Evolutionary conservation across 1,284 basidiomycete species (phyloP).

Genomic region (Leccinum subrobustum): DNA sequence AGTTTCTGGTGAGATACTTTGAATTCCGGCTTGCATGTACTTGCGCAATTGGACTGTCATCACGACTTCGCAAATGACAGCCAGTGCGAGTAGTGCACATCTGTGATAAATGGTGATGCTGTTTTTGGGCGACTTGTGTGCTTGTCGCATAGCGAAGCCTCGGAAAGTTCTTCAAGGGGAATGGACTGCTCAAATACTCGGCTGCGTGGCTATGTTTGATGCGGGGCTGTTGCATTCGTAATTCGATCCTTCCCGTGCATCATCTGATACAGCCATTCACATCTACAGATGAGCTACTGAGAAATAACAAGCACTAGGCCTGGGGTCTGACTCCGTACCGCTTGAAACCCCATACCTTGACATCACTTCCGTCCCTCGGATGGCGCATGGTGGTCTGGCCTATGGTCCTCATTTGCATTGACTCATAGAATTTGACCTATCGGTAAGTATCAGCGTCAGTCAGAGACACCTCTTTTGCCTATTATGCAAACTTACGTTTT

Average conservation of each 20-base stretch:
- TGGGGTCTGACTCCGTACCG: background rate
- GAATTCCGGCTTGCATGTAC: conserved; percentile 1
- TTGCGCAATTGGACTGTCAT: background rate
- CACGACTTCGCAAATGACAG: conserved; percentile 1
- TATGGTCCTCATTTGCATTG: background rate
- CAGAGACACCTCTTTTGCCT: background rate
- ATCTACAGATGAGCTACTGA: background rate
- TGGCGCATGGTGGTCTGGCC: background rate
- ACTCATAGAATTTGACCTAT: conserved; percentile 6
- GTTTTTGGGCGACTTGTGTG: background rate
- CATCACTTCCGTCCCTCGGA: background rate
- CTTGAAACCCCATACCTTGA: conserved; percentile 3
- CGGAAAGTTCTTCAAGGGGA: background rate
- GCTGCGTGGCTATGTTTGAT: background rate
- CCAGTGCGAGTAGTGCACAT: background rate
- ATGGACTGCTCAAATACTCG: background rate
- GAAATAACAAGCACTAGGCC: background rate
- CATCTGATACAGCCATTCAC: background rate
- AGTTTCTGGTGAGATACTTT: background rate
- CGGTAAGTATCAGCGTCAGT: background rate
- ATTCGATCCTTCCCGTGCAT: background rate
- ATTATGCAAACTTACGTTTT: conserved; percentile 3
- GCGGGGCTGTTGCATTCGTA: background rate
- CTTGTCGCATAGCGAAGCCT: background rate
- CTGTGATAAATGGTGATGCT: background rate